These are phyloP conservation scores for Alternaria longipes DNA, from an alignment of 2,329 filamentous ascomycete species.

Conservation along the genomic window DNA sequence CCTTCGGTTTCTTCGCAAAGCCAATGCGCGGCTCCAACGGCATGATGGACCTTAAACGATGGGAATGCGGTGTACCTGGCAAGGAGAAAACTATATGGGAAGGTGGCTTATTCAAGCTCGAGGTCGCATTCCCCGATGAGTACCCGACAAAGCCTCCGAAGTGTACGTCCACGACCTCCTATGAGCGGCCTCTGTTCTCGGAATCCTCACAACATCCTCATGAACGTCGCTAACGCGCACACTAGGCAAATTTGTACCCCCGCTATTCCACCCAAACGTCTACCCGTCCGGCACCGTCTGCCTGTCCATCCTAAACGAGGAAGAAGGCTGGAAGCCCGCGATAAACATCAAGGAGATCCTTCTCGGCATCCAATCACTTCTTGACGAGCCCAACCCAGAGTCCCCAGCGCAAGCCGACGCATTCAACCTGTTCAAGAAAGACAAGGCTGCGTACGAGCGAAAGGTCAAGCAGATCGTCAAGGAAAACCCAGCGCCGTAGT, in stretches of 20 bases:
- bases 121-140: slow-evolving; percentile 92
- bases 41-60: slow-evolving; percentile 88
- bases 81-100: slow-evolving; percentile 98
- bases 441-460: slow-evolving; percentile 85
- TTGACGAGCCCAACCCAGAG: slow-evolving; percentile 96
- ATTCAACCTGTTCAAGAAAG: slow-evolving; percentile 96
- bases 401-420: slow-evolving; percentile 96
- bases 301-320: slow-evolving; percentile 95
- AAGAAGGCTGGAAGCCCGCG: slow-evolving; percentile 97
- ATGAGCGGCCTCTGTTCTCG: not conserved
- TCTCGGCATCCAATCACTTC: slow-evolving; percentile 91
- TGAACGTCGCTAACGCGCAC: not conserved
- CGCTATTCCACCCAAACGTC: slow-evolving; percentile 97
- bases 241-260: slow-evolving; percentile 92
- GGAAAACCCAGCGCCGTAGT: slow-evolving; percentile 81
- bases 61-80: slow-evolving; percentile 96
- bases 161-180: slow-evolving; percentile 68
- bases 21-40: slow-evolving; percentile 81
- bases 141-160: slow-evolving; percentile 99
- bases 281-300: slow-evolving; percentile 98
- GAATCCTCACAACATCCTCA: not conserved
- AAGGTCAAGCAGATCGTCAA: slow-evolving; percentile 86
- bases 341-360: slow-evolving; percentile 99
- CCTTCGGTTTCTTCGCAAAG: slow-evolving; percentile 96
- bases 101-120: slow-evolving; percentile 95